A percentile compares a stretch with the other conserved stretches of the same genome.
Evolutionary conservation across 192 early-diverging fungal species (phyloP).

Genomic region (Endogone sp.): DNA sequence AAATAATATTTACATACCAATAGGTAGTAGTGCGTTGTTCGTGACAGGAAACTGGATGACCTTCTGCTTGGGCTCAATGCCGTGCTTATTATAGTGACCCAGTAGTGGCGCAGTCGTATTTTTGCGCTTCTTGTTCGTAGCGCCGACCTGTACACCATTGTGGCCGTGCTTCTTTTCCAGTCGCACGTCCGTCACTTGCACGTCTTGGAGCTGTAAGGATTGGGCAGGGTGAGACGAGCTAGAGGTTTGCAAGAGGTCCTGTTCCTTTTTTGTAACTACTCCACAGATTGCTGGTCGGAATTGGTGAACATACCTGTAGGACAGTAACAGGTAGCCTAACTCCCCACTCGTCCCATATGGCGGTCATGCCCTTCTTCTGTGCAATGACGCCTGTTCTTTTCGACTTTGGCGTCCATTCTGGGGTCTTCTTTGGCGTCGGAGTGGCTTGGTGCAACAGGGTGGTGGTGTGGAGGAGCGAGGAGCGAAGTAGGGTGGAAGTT

Average conservation of each 20-base stretch:
- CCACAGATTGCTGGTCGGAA: too few relatives aligned
- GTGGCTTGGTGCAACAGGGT: slow-evolving; percentile 19
- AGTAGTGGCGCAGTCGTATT: slow-evolving; percentile 67
- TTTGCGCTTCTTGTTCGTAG: slow-evolving; percentile 52
- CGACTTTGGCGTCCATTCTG: slow-evolving; percentile 39
- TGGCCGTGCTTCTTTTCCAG: slow-evolving; percentile 49
- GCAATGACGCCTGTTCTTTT: slow-evolving; percentile 78
- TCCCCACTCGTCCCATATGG: slow-evolving; percentile 93
- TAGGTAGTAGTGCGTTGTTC: slow-evolving; percentile 78
- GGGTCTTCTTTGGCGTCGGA: neutral
- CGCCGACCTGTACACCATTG: slow-evolving; percentile 66
- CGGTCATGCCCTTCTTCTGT: slow-evolving; percentile 93
- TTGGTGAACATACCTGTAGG: slow-evolving; percentile 54
- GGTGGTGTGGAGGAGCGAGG: slow-evolving; percentile 16
- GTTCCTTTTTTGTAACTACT: neutral
- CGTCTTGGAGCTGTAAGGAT: slow-evolving; percentile 56
- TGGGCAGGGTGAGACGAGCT: neutral
- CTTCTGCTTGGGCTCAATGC: slow-evolving; percentile 73
- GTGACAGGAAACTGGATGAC: slow-evolving; percentile 82
- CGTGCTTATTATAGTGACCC: slow-evolving; percentile 69
- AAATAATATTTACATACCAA: slow-evolving; percentile 35
- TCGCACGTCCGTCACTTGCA: slow-evolving; percentile 61
- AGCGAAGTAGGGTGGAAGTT: too few relatives aligned
- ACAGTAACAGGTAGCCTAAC: slow-evolving; percentile 87
- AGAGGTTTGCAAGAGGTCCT: neutral